Evolutionary conservation across 768 basidiomycete species (phyloP).

Genomic region (Dentipellis sp.): DNA sequence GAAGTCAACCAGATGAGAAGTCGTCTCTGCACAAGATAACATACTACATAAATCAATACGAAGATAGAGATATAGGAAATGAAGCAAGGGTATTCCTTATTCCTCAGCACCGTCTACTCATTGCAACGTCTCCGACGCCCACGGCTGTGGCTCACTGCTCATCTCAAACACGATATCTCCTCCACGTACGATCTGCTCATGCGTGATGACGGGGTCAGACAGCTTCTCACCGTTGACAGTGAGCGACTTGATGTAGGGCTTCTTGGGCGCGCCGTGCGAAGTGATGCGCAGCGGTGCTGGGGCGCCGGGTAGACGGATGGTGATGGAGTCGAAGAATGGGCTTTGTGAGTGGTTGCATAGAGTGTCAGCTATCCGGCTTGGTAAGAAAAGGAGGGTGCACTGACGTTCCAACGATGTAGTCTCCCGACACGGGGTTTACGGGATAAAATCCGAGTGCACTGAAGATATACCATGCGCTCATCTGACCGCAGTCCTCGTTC

Average conservation of each 20-base stretch:
- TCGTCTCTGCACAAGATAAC: too few species aligned
- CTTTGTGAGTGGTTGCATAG: slow-evolving; percentile 11
- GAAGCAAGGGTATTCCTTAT: too few species aligned
- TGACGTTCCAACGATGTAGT: slow-evolving; percentile 70
- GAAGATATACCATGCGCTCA: slow-evolving; percentile 87
- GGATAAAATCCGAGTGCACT: slow-evolving; percentile 80
- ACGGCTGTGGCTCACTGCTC: slow-evolving; percentile 38
- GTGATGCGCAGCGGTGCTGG: slow-evolving; percentile 36
- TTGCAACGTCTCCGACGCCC: slow-evolving; percentile 27
- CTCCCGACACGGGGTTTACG: slow-evolving; percentile 69
- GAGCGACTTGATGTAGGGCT: slow-evolving; percentile 53
- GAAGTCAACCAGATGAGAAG: too few species aligned
- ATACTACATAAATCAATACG: too few species aligned
- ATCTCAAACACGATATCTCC: slow-evolving; percentile 57
- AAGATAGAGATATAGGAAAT: too few species aligned
- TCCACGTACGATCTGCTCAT: slow-evolving; percentile 52
- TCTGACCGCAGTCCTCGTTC: slow-evolving; percentile 89
- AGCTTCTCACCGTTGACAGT: slow-evolving; percentile 42
- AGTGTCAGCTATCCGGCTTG: not conserved
- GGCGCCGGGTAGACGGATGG: slow-evolving; percentile 41
- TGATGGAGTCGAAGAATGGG: slow-evolving; percentile 47
- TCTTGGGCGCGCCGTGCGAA: slow-evolving; percentile 46
- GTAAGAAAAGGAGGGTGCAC: slow-evolving; percentile 14
- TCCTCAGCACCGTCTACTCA: not conserved
- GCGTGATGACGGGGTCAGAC: slow-evolving; percentile 40